Conservation (phyloP, 2,329 filamentous ascomycete species). For the Fusarium torreyae region DNA sequence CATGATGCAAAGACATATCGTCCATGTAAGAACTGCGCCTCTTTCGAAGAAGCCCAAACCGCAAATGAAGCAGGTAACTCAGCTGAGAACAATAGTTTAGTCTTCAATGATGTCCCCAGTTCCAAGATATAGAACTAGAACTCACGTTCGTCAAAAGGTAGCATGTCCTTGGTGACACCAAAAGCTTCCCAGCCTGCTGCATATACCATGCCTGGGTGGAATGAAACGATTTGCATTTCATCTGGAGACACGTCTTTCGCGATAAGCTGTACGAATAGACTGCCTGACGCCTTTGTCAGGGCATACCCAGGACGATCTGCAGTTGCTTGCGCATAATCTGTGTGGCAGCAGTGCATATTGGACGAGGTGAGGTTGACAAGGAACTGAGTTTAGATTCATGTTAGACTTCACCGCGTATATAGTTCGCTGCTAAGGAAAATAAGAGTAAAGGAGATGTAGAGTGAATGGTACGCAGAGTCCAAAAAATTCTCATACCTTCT, state of each 20-base stretch:
- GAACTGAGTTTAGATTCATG: background rate
- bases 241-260: background rate
- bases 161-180: background rate
- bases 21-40: background rate
- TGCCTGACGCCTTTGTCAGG: background rate
- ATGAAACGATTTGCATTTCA: background rate
- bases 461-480: no score
- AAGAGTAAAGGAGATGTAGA: no score
- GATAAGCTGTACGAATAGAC: background rate
- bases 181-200: no score
- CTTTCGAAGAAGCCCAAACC: background rate
- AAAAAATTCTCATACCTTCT: background rate
- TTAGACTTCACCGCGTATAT: no score
- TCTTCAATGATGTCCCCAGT: no score
- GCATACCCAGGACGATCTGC: background rate
- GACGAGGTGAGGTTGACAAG: background rate
- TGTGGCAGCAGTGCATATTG: background rate
- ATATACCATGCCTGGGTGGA: background rate
- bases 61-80: background rate
- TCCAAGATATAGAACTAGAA: background rate
- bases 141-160: background rate
- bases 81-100: accelerated
- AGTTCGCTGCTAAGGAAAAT: no score
- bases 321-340: no score
- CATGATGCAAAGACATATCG: constrained; percentile 8